Base-by-base conservation (phyloP, 176 grass and related monocot species). In the Oryza glaberrima region DNA sequence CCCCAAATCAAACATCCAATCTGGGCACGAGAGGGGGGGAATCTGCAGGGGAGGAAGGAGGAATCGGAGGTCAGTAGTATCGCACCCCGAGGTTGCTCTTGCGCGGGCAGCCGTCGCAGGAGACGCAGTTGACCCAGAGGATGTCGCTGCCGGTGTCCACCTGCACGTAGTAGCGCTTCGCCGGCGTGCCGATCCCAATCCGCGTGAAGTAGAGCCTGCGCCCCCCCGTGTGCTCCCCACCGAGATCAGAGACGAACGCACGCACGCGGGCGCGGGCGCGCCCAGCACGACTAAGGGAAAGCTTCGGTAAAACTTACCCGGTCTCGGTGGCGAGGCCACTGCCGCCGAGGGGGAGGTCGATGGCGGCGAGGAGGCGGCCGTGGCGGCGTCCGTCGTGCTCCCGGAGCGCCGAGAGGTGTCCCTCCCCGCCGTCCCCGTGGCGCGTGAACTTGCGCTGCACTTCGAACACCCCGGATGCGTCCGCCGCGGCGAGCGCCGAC, bases 101-200 rank as follows among this genome's bases (percentile, higher is more conserved):
- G 84, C 36, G 90, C 38, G 96, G 96, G 80, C 96, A 98, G 32
- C 81, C 77, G 9, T 69, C 87, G 83, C 96, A 98, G 70, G 89
- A 81, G 89, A 94, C 73, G 89, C 96, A 98, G 84, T 98, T 98
- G 69, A 98, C 93, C 96, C 96, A 98, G 15, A 98, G 70, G 26
- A 98, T 81, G 75, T 98, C 96, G 74, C 96, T 98, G 78, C 96
- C 96, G 20, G 96, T 98, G 83, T 98, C 96, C 69, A 98, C 91
- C 92, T 98, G 96, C 76, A 98, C 96, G 72, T 95, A 98, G 89
- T 92, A 98, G 7, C 75, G 76, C 82, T 89, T 95, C 30, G 91
- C 43, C 84, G 96, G 96, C 60, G 91, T 71, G 17, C 96, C 96
- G 76, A 98, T 84, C 87, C 81, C 86, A 32, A 98, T 93, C 74